phyloP scores from a whole-genome alignment of 2,329 filamentous ascomycete species.

The Aspergillus japonicus region DNA sequence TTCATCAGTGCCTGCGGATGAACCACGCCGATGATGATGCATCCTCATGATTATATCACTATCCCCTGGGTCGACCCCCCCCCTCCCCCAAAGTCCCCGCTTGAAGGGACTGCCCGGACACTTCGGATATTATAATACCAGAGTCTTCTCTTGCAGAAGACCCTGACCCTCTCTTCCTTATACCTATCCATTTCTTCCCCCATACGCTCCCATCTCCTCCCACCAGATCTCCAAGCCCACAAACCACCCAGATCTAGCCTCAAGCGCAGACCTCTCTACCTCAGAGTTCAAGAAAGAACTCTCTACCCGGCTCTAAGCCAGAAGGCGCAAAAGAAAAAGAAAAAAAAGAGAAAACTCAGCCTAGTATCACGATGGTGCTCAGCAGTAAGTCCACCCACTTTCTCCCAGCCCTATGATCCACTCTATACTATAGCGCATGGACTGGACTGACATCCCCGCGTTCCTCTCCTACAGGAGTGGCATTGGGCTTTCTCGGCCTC shows the following conservation, averaged over 20 bases:
- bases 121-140: slow-evolving; percentile 25
- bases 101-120: slow-evolving; percentile 16
- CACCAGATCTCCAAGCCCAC: not conserved
- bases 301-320: not conserved
- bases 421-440: not conserved
- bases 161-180: slow-evolving; percentile 1
- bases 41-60: slow-evolving; percentile 30
- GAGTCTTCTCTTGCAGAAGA: slow-evolving; percentile 7
- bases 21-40: slow-evolving; percentile 16
- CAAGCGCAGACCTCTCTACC: not conserved
- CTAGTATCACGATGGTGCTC: slow-evolving; percentile 22
- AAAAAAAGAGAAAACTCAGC: not conserved
- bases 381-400: slow-evolving; percentile 31
- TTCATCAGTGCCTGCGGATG: not conserved
- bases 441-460: slow-evolving; percentile 10
- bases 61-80: slow-evolving; percentile 7
- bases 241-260: not conserved
- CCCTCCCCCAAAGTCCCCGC: not conserved
- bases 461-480: slow-evolving; percentile 46
- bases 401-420: not conserved
- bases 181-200: not conserved
- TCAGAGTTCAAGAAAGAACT: not conserved
- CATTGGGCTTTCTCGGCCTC: slow-evolving; percentile 58
- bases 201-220: not conserved
- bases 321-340: not conserved